Base-by-base conservation (phyloP, 2,329 filamentous ascomycete genomes). In the Alternaria triticina region DNA sequence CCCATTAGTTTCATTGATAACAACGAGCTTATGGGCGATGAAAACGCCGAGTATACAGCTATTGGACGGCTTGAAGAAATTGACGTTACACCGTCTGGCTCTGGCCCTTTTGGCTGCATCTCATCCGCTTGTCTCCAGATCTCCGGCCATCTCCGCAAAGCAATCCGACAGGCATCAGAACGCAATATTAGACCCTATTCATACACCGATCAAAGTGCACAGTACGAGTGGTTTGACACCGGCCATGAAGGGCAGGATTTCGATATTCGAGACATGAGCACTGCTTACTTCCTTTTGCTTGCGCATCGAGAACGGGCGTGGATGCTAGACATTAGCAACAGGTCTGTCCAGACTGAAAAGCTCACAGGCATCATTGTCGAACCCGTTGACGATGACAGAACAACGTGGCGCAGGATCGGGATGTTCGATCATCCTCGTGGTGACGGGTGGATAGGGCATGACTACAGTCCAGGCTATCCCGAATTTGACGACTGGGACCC, bases 191-290 rank as follows among this genome's bases (percentile, higher is more conserved):
- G 13, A 33, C 28, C 27, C 27, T 12, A 6, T 2, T 5, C 27
- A 28, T 12, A 2, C 27, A 3, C 1, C 27, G 11, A 28, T 28
- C 27, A 28, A 28, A 6, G 27, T 12, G 27, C 2, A 6, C 28
- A 30, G 12, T 8, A 33, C 33, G 33, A 36, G 33, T 36, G 33
- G 33, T 36, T 36, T 1, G 33, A 36, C 13, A 36, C 13, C 3
- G 33, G 33, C 0, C 0, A 36, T n/a, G 33, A 5, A n/a, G 33
- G 13, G 15, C 0, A 36, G 15, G 0, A n/a, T 9, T n/a, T n/a
- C 0, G 0, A 5, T 1, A 36, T n/a, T 3, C 33, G 33, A 36
- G 33, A n/a, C 7, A 36, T n/a, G 13, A 36, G 33, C 33, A 1
- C 13, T 36, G 33, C 33, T 0, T 36, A 36, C 33, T 36, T n/a